Evolutionary conservation across 345 rosid species (phyloP).

Genomic region (Pistacia integerrima): DNA sequence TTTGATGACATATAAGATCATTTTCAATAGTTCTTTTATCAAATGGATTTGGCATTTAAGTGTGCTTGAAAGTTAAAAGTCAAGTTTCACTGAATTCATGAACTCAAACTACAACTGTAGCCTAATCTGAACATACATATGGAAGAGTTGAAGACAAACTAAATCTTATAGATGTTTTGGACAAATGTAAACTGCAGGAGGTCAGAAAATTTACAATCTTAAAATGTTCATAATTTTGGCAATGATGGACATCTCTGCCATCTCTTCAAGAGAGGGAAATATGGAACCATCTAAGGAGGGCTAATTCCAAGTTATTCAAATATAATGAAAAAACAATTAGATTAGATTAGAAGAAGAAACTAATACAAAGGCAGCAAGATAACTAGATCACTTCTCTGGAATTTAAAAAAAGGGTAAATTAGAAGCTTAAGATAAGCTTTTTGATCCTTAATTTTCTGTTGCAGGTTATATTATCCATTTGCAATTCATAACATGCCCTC

Average conservation of each 20-base stretch:
- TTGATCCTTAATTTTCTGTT: background rate
- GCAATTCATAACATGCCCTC: background rate
- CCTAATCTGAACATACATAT: background rate
- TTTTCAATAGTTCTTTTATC: background rate
- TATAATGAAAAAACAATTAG: too few species aligned
- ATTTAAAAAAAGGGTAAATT: background rate
- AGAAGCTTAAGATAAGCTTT: background rate
- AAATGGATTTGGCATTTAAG: background rate
- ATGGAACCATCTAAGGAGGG: background rate
- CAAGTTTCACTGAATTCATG: background rate
- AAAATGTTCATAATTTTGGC: constrained; percentile 3
- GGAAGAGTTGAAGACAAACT: background rate
- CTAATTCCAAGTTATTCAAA: background rate
- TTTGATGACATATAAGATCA: background rate
- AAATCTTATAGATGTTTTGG: background rate
- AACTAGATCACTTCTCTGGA: constrained; percentile 7
- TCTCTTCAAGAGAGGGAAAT: background rate
- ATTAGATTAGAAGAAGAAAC: background rate
- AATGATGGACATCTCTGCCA: constrained; percentile 6
- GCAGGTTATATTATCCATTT: background rate
- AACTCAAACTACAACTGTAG: background rate
- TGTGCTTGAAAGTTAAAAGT: background rate
- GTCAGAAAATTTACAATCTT: background rate
- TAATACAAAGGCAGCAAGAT: background rate
- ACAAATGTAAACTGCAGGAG: background rate